Base-by-base conservation (phyloP, 2,329 filamentous ascomycete species). In the Juglanconis juglandina region DNA sequence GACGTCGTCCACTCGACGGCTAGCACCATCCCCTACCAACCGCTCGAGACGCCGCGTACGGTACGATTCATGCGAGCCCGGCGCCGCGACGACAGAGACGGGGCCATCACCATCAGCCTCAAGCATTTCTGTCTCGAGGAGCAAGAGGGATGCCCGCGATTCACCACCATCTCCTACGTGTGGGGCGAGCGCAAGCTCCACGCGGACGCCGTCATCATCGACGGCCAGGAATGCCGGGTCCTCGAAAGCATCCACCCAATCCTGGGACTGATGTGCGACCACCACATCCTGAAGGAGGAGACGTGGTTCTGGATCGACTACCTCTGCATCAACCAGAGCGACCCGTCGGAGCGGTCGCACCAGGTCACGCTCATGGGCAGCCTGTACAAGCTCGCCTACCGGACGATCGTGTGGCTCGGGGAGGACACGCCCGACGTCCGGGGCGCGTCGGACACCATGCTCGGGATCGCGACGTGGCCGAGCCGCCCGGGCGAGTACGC, bases 271-370 rank as follows among this genome's bases (percentile, higher is more conserved):
- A 57, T 51, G 5, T 51, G 46, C 24, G 54, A 57, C 35, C 4
- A 41, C 35, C n/a, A 24, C 4, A 11, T 10, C 4, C 34, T 41
- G 4, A 13, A 39, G 10, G n/a, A 17, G 5, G 34, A 51, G 3
- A 8, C 3, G 3, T 57, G 35, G n/a, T 57, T 57, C 46, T 57
- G 46, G 54, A 57, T 57, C 8, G 47, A 50, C 30, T 57, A 42
- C 17, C 33, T 57, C 13, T 57, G 54, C 39, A 57, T 57, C 24
- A 48, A 57, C 44, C 54, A 50, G 14, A 11, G 17, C 7, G 44
- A 50, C 11, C 10, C 2, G 35, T 9, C 5, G 8, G 54, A 57
- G 37, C 46, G 35, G 5, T 30, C 44, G 5, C 4, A 11, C 7
- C 46, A 57, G 54, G 54, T 50, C 3, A 17, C 46, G 17, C 54